Percentiles rank a stretch among this genome's conserved stretches.
Conservation (phyloP, 169 alveolate genomes). For the Cryptosporidium parvum region DNA sequence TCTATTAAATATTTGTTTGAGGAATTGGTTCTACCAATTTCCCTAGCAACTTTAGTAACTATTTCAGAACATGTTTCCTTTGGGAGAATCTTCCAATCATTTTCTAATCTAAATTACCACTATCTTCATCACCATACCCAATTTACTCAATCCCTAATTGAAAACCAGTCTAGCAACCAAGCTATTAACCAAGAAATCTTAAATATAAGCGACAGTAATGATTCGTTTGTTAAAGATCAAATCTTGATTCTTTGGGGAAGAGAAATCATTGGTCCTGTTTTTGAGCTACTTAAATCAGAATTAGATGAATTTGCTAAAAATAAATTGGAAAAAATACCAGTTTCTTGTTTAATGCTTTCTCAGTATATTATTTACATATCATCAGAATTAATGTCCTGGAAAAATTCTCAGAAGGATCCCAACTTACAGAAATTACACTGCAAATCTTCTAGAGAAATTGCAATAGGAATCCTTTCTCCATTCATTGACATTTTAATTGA, state of each 20-base stretch:
- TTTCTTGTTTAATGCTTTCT: constrained; percentile 55
- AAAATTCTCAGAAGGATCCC: not conserved
- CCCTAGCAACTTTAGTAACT: constrained; percentile 39
- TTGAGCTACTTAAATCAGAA: constrained; percentile 47
- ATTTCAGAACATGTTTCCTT: constrained; percentile 61
- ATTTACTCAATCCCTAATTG: constrained; percentile 53
- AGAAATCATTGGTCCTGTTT: constrained; percentile 58
- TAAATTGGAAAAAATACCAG: constrained; percentile 1
- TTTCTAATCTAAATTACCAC: constrained; percentile 18
- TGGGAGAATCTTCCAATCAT: constrained; percentile 43
- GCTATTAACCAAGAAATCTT: constrained; percentile 18
- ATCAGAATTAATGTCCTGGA: constrained; percentile 59
- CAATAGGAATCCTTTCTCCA: constrained; percentile 45
- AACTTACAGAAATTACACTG: not conserved
- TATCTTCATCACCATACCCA: constrained; percentile 59
- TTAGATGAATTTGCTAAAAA: constrained; percentile 2
- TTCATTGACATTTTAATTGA: constrained; percentile 54
- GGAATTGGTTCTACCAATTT: constrained; percentile 30
- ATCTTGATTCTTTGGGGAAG: constrained; percentile 68
- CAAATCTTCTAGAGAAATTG: constrained; percentile 60
- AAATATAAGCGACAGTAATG: constrained; percentile 19
- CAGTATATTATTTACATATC: constrained; percentile 59
- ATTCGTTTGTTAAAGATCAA: constrained; percentile 43
- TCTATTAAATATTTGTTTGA: constrained; percentile 1
- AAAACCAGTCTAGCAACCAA: constrained; percentile 1